These are phyloP conservation scores for Diaporthe eres DNA, from an alignment of 2,329 filamentous ascomycete species.

Conservation along the genomic window DNA sequence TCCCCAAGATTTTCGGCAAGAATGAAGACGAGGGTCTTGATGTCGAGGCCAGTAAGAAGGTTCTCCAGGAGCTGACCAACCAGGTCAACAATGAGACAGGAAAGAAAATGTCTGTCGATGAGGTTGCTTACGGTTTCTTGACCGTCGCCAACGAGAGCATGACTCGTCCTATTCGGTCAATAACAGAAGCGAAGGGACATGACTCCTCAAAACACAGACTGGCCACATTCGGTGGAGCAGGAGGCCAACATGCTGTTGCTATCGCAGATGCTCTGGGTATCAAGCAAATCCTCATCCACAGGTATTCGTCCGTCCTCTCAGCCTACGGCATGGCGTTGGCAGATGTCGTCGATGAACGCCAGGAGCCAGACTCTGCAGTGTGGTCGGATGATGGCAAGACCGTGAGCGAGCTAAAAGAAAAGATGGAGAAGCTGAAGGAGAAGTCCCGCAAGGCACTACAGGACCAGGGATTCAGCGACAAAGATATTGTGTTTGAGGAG, in stretches of 20 bases:
- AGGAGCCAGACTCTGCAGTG: slow-evolving; percentile 79
- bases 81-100: slow-evolving; percentile 84
- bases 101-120: slow-evolving; percentile 81
- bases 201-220: slow-evolving; percentile 92
- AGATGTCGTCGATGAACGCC: slow-evolving; percentile 92
- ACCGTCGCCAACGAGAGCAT: slow-evolving; percentile 93
- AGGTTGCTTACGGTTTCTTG: slow-evolving; percentile 90
- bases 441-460: slow-evolving; percentile 77
- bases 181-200: slow-evolving; percentile 93
- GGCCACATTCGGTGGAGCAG: slow-evolving; percentile 92
- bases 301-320: slow-evolving; percentile 90
- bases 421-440: slow-evolving; percentile 85
- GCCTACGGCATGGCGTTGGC: slow-evolving; percentile 95
- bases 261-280: slow-evolving; percentile 90
- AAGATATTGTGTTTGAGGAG: slow-evolving; percentile 86
- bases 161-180: slow-evolving; percentile 89
- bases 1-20: slow-evolving; percentile 94
- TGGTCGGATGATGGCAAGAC: slow-evolving; percentile 72
- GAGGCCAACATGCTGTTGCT: slow-evolving; percentile 92
- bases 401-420: slow-evolving; percentile 74
- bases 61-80: slow-evolving; percentile 82
- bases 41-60: slow-evolving; percentile 78
- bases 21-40: slow-evolving; percentile 88
- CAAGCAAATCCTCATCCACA: slow-evolving; percentile 85
- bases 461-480: slow-evolving; percentile 83